A percentile compares a stretch with the other conserved stretches of the same genome.
These are phyloP conservation scores for Helminthosporium solani DNA, from an alignment of 2,329 filamentous ascomycete genomes.

Conservation along the genomic window DNA sequence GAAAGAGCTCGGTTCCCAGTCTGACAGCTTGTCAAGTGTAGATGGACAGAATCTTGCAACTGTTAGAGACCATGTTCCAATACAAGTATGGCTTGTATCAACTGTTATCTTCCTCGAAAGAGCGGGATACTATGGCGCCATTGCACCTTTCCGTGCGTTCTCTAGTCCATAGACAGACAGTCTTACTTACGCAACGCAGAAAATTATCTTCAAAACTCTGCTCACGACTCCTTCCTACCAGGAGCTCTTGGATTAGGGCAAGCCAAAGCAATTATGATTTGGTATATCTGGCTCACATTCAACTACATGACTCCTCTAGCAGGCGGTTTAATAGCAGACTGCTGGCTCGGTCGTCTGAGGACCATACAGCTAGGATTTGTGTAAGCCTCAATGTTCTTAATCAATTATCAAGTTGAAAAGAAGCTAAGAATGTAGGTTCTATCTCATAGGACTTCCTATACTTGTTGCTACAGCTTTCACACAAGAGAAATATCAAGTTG, in stretches of 20 bases:
- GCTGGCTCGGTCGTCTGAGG: conserved; percentile 42
- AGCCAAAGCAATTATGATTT: conserved; percentile 52
- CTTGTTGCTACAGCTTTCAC: conserved; percentile 21
- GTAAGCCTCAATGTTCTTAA: conserved; percentile 1
- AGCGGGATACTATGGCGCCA: conserved; percentile 18
- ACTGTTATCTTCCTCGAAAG: conserved; percentile 16
- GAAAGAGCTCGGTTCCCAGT: no score
- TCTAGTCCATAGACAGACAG: not conserved
- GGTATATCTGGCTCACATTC: conserved; percentile 58
- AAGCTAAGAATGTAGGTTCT: not conserved
- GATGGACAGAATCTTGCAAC: no score
- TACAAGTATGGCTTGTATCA: conserved; percentile 13
- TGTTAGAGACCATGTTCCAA: conserved; percentile 14
- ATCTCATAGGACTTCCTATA: conserved; percentile 16
- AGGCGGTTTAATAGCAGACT: conserved; percentile 43
- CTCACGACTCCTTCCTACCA: conserved; percentile 33
- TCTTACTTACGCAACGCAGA: conserved; percentile 31
- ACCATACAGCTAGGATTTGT: conserved; percentile 37
- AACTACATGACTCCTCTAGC: conserved; percentile 43
- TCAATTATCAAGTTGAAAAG: not conserved
- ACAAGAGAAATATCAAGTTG: conserved; percentile 12
- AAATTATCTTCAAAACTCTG: conserved; percentile 47
- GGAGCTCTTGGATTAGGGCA: conserved; percentile 38
- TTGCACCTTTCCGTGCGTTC: conserved; percentile 36
- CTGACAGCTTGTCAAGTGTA: no score